Evolutionary conservation across 768 basidiomycete species (phyloP), one percentile per base, ranked within the genome.

Genomic region (Kwoniella sp.): DNA sequence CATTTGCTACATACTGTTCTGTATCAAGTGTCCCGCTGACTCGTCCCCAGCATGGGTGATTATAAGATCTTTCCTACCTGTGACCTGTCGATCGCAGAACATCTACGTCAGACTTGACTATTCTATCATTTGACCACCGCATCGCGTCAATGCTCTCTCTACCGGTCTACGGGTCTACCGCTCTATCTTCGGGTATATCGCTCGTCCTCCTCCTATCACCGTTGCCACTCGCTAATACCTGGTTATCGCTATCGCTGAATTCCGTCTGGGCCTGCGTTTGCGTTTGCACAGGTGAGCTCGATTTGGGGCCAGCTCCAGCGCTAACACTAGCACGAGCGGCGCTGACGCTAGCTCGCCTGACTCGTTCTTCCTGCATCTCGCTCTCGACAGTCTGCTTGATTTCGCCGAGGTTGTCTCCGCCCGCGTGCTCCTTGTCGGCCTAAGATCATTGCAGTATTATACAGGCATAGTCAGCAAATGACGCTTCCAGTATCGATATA

Each of bases 341-440:
- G 20, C 57, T 48, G 1, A 58, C 50, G 4, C 57, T 58, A 30
- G 38, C 56, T 47, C 57, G 48, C 3, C 62, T 28, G 23, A 58
- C 52, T n/a, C 56, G 56, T 56, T 68, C 66, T 30, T 61, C 29
- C 30, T 38, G 29, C 20, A 72, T 66, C 28, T 78, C 71, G 26
- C 34, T 56, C 63, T 69, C 63, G 4, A 69, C 71, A 48, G 58
- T 70, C 66, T 68, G 17, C 64, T 70, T 65, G 59, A 74, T 72
- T 64, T 76, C 73, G 15, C 45, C 55, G n/a, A 76, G 31, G 41
- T 72, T 66, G 3, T 72, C 68, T 7, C 74, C 75, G 1, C 75
- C 79, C 0, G 70, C 76, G 51, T 70, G 70, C 26, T 73, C 68
- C 53, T 74, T 69, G 61, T 81, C 78, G 31, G 79, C 74, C 74